Conservation (phyloP, 345 rosid species). For the Rubroshorea leprosula region DNA sequence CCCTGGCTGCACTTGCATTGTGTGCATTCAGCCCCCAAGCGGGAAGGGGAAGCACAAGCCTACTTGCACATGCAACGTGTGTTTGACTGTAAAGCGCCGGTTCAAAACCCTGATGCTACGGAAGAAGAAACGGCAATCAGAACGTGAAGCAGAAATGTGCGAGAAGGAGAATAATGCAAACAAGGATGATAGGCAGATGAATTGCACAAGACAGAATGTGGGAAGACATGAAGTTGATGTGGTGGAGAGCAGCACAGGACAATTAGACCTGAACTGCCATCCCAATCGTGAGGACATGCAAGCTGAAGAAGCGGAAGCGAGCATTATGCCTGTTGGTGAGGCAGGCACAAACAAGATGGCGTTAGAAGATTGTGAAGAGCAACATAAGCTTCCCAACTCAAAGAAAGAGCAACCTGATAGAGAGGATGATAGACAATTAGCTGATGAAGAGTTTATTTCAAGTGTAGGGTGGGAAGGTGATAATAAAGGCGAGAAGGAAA, state of each 20-base stretch:
- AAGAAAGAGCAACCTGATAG: conserved; percentile 14
- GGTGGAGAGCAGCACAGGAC: conserved; percentile 36
- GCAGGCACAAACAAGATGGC: conserved; percentile 17
- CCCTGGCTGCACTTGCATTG: conserved; percentile 90
- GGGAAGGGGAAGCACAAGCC: conserved; percentile 91
- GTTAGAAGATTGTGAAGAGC: conserved; percentile 22
- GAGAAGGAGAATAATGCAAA: conserved; percentile 24
- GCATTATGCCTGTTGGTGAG: conserved; percentile 23
- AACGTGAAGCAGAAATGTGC: conserved; percentile 42
- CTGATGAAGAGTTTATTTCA: conserved; percentile 36
- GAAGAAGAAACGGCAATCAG: conserved; percentile 77
- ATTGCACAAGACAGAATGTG: conserved; percentile 26
- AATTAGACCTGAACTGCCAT: conserved; percentile 50
- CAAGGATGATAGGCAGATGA: conserved; percentile 29
- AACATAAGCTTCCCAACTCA: conserved; percentile 21
- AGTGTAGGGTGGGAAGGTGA: conserved; percentile 29
- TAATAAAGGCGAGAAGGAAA: conserved; percentile 16
- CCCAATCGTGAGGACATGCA: conserved; percentile 42
- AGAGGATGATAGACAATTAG: conserved; percentile 24
- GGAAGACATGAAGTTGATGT: conserved; percentile 29
- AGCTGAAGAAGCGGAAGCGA: conserved; percentile 20
- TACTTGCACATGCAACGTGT: conserved; percentile 71
- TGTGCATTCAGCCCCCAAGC: conserved; percentile 98
- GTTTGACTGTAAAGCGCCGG: conserved; percentile 90
- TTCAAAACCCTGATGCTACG: conserved; percentile 87